phyloP scores from a whole-genome alignment of 306 rosid genomes.

The Dalbergia cultrata region DNA sequence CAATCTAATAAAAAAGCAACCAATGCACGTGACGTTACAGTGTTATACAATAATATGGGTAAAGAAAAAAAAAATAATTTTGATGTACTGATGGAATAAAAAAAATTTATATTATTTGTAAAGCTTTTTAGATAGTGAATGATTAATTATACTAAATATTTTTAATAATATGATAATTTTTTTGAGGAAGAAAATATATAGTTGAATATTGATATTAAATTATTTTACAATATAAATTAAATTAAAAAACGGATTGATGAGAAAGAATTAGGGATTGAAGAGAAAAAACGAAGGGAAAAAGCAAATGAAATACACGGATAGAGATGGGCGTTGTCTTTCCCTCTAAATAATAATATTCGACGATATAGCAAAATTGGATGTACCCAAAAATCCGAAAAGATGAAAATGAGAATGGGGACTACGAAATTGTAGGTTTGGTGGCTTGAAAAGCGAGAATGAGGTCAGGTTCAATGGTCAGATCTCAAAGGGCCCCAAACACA shows the following conservation, averaged over 20 bases:
- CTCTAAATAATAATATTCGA: not conserved
- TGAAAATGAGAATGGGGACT: constrained; percentile 41
- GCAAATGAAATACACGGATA: constrained; percentile 1
- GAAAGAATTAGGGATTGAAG: not conserved
- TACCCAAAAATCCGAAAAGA: not conserved
- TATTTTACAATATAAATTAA: too few relatives aligned
- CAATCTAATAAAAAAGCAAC: not conserved
- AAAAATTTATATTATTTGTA: too few relatives aligned
- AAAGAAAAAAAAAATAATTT: not conserved
- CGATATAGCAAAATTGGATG: not conserved
- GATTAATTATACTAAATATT: too few relatives aligned
- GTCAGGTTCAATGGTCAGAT: constrained; percentile 49
- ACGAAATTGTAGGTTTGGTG: constrained; percentile 36
- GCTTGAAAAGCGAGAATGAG: constrained; percentile 33
- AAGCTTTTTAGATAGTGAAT: too few relatives aligned
- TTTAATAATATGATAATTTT: too few relatives aligned
- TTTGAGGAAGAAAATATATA: too few relatives aligned
- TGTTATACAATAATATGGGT: not conserved
- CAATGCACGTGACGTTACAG: not conserved
- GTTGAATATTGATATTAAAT: too few relatives aligned
- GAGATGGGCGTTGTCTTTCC: not conserved
- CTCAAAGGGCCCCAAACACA: constrained; percentile 3
- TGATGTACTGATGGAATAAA: too few relatives aligned
- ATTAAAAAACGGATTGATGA: too few relatives aligned
- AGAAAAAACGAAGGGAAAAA: not conserved